Conservation (phyloP, 1,284 basidiomycete genomes). For the Pyrrhoderma noxium region DNA sequence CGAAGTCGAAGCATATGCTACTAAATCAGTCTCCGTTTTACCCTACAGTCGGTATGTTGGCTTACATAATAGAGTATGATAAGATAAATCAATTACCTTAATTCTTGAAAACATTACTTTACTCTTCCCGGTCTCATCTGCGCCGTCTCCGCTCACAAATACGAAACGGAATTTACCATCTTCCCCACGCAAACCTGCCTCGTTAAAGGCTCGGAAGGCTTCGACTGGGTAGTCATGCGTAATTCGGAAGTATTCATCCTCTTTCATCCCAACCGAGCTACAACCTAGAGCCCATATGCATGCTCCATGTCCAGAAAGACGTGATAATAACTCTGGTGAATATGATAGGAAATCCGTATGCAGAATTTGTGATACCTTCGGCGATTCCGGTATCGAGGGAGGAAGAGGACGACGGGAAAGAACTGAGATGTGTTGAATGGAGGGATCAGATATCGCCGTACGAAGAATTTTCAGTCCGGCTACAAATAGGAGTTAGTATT, state of each 20-base stretch:
- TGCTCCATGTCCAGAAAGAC: slow-evolving; percentile 31
- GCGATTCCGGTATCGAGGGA: slow-evolving; percentile 26
- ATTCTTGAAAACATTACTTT: slow-evolving; percentile 28
- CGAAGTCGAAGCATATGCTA: background rate
- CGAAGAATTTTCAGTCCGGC: slow-evolving; percentile 35
- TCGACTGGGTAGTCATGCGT: slow-evolving; percentile 26
- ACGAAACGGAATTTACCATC: slow-evolving; percentile 29
- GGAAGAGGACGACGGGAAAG: slow-evolving; percentile 30
- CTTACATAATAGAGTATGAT: background rate
- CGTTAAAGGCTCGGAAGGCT: slow-evolving; percentile 28
- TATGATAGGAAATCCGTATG: slow-evolving; percentile 32
- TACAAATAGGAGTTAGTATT: slow-evolving; percentile 13
- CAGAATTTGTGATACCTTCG: slow-evolving; percentile 26
- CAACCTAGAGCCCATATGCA: slow-evolving; percentile 36
- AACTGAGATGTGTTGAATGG: slow-evolving; percentile 29
- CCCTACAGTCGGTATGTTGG: slow-evolving; percentile 5
- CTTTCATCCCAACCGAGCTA: slow-evolving; percentile 28
- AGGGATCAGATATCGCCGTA: slow-evolving; percentile 30
- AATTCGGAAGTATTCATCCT: slow-evolving; percentile 32
- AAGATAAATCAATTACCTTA: slow-evolving; percentile 25
- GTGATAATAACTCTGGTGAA: slow-evolving; percentile 25
- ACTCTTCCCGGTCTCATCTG: slow-evolving; percentile 28
- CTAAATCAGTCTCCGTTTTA: slow-evolving; percentile 14
- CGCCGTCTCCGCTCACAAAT: slow-evolving; percentile 29
- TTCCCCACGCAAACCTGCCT: slow-evolving; percentile 24